phyloP scores from a whole-genome alignment of 495 filamentous ascomycete genomes.

The Viridothelium virens region DNA sequence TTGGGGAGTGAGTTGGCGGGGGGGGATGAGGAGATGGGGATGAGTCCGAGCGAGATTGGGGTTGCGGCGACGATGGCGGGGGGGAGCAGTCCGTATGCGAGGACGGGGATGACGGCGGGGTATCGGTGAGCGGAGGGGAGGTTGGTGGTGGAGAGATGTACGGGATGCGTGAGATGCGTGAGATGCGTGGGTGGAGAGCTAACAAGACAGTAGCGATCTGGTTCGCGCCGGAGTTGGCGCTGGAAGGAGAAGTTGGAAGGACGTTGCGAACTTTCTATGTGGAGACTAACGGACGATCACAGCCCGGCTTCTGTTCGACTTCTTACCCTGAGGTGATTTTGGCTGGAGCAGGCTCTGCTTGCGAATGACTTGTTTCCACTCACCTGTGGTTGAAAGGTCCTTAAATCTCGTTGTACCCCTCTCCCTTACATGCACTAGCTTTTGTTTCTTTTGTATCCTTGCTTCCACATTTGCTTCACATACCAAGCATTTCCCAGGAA shows the following conservation, averaged over 20 bases:
- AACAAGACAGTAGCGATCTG: background rate
- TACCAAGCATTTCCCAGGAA: background rate
- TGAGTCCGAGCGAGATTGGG: slow-evolving; percentile 7
- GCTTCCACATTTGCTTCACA: background rate
- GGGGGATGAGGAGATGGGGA: background rate
- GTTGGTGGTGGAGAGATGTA: background rate
- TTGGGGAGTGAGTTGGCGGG: slow-evolving; percentile 19
- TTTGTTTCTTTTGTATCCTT: background rate
- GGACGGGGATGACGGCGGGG: background rate
- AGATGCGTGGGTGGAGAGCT: background rate
- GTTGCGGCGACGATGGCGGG: slow-evolving; percentile 7
- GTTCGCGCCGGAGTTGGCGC: no score
- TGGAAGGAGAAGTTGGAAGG: no score
- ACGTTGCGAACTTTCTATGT: no score
- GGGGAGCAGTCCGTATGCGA: slow-evolving; percentile 5
- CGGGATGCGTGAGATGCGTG: background rate
- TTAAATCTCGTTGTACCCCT: background rate
- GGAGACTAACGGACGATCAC: no score
- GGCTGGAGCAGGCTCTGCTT: background rate
- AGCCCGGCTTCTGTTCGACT: no score
- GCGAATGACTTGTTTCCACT: background rate
- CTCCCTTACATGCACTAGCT: slow-evolving; percentile 8
- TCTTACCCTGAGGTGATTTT: background rate
- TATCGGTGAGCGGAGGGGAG: slow-evolving; percentile 2
- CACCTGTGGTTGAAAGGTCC: background rate